Evolutionary conservation across 164 flowering plant species (phyloP).

Genomic region (Saururus chinensis): DNA sequence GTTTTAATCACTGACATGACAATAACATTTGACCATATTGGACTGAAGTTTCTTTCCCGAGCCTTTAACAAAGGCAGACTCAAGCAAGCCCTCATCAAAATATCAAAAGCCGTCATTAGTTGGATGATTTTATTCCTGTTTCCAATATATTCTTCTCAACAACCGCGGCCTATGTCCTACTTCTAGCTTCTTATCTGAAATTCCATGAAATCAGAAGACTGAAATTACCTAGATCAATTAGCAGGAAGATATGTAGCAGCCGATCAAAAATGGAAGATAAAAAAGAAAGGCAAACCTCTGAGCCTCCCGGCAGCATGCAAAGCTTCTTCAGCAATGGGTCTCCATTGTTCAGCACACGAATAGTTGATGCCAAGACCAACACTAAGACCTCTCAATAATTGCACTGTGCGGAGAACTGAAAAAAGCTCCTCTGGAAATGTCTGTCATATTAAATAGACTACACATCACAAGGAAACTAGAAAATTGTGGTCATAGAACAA

Average conservation of each 20-base stretch:
- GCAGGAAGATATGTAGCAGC: neutral
- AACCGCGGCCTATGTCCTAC: neutral
- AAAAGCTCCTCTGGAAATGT: slow-evolving; percentile 91
- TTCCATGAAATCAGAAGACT: no score
- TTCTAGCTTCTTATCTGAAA: neutral
- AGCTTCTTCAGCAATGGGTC: slow-evolving; percentile 93
- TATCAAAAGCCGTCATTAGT: neutral
- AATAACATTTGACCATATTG: no score
- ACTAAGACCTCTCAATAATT: slow-evolving; percentile 84
- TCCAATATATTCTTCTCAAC: neutral
- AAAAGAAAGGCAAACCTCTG: slow-evolving; percentile 20
- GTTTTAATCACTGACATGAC: no score
- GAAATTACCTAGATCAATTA: neutral
- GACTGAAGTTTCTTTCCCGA: no score
- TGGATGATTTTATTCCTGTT: neutral
- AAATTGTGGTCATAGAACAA: neutral
- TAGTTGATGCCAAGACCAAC: slow-evolving; percentile 86
- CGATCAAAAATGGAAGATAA: neutral
- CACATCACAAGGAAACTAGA: neutral
- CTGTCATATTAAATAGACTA: slow-evolving; percentile 1
- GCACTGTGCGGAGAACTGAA: slow-evolving; percentile 85
- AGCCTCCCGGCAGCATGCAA: slow-evolving; percentile 53
- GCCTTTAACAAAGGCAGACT: neutral
- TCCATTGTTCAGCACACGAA: slow-evolving; percentile 92
- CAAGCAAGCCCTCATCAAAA: neutral